Percentiles rank a stretch among this genome's conserved stretches.
Evolutionary conservation across 1,284 basidiomycete genomes (phyloP).

Genomic region (Moniliophthora roreri): DNA sequence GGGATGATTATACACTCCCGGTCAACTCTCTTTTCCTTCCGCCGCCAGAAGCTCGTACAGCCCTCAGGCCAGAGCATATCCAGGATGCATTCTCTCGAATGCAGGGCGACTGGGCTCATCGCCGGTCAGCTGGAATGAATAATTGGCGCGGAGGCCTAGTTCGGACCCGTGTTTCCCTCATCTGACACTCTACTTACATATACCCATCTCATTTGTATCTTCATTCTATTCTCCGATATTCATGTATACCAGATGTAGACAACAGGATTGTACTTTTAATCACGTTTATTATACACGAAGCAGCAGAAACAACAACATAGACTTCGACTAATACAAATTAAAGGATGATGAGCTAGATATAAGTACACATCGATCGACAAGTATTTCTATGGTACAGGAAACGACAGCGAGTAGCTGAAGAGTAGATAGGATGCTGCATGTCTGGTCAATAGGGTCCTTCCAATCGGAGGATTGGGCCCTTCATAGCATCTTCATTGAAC

Average conservation of each 20-base stretch:
- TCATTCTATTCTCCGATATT: no score
- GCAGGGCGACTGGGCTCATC: slow-evolving; percentile 81
- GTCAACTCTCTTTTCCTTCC: slow-evolving; percentile 75
- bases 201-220: neutral
- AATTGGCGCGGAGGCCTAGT: slow-evolving; percentile 86
- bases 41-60: slow-evolving; percentile 76
- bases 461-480: neutral
- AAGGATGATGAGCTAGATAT: no score
- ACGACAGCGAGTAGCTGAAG: no score
- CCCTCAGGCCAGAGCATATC: slow-evolving; percentile 80
- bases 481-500: slow-evolving; percentile 3
- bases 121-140: slow-evolving; percentile 79
- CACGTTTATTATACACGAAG: no score
- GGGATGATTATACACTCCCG: slow-evolving; percentile 61
- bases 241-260: no score
- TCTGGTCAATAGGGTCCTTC: slow-evolving; percentile 1
- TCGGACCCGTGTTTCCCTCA: slow-evolving; percentile 78
- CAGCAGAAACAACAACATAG: no score
- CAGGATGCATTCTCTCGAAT: slow-evolving; percentile 87
- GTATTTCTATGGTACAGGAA: no score
- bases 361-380: no score
- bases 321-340: no score
- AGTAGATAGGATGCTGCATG: no score
- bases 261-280: no score
- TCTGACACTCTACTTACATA: slow-evolving; percentile 39